Base-by-base conservation (phyloP, 345 rosid genomes). In the Citrus reticulata region DNA sequence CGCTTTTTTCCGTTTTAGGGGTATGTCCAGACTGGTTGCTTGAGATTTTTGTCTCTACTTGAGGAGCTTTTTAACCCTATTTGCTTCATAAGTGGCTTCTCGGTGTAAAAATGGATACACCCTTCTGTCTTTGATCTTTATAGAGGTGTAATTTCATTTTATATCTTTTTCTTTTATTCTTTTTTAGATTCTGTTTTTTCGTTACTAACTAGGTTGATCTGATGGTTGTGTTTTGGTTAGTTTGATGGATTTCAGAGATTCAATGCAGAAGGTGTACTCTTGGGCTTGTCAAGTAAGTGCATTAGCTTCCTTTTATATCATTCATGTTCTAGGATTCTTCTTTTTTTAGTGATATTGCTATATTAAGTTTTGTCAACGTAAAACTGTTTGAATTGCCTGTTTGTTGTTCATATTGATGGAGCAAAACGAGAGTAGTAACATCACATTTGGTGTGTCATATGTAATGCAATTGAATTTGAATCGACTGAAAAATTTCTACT, bases 161-260 rank as follows among this genome's bases (percentile, higher is more conserved):
- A 25, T 17, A 24, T 25, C 29, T 13, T 54, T 2, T 61, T 70
- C 20, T 14, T 71, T 51, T 68, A 11, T 4, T 78, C 42, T 2
- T 2, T 32, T 37, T 35, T 19, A 39, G 6, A 17, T 34, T 69
- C 37, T 34, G 49, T 63, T n/a, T 61, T 22, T 9, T 61, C 17
- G 2, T 64, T 46, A 1, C 70, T 39, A 51, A 39, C 58, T 46
- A 7, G 10, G 37, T 75, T 30, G 60, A 46, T 74, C 62, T 74
- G 6, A 39, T 46, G 22, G 2, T 63, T 42, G 51, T 4, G 74
- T 29, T 30, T 37, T 80, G 67, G 64, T 34, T 30, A 78, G 83
- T 73, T 20, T 72, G 51, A 88, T 84, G 87, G 87, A 85, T 77
- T 73, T 72, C 58, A 67, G 63, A 25, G 54, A 35, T 72, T 77